Base-by-base conservation (phyloP, 345 rosid genomes). In the Adansonia digitata region DNA sequence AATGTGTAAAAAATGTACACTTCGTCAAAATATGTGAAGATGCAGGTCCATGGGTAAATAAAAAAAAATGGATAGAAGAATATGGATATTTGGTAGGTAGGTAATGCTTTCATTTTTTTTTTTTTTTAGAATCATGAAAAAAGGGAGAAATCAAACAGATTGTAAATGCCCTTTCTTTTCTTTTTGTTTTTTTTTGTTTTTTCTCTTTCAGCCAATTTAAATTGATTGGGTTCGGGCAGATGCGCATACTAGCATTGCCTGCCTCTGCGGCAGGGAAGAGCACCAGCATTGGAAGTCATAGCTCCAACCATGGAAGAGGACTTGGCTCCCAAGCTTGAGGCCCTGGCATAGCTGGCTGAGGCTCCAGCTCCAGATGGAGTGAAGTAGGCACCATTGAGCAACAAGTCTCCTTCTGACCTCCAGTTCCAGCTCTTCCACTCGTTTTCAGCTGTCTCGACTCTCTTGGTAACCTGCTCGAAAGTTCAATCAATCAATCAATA, bases 321-420 rank as follows among this genome's bases (percentile, higher is more conserved):
- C 83, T 92, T 92, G 83, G 97, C 98, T 79, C 91, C 94, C 83
- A 92, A 84, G 79, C 97, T 91, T 17, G 97, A 92, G 71, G 98
- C 98, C 71, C 98, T 79, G 66, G 96, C 95, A 18, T 91, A 92
- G 90, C 90, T 92, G n/a, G 89, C 89, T 7, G 98, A 83, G 35
- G 96, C 91, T 75, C 87, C 96, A 13, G 88, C 91, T 26, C 98
- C 98, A 3, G 98, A 94, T 29, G 91, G 84, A 57, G 83, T 94
- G 86, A 94, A 94, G 86, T 84, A 94, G 51, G 98, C 98, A 55
- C 98, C 98, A 48, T 94, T 94, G 34, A 88, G 86, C 81, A 94
- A 65, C 73, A 91, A 81, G 79, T 93, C 98, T 74, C 98, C 97
- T 82, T 91, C 95, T 2, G 98, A 90, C 65, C 97, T 88, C 98